phyloP scores from a whole-genome alignment of 345 rosid species.

The Fremontodendron californicum region DNA sequence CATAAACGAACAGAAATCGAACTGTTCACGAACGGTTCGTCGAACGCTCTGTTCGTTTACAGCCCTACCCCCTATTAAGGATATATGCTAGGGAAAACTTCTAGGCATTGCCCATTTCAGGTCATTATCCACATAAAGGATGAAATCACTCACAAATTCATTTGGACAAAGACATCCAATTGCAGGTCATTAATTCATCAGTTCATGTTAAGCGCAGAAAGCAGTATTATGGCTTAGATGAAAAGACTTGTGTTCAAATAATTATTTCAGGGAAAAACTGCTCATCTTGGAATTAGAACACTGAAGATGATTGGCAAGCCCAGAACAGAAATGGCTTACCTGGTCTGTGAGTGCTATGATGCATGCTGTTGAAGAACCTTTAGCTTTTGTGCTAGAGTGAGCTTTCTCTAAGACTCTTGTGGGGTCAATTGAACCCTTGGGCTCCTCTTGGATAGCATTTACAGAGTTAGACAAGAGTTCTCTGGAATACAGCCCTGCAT shows the following conservation, averaged over 20 bases:
- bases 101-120: neutral
- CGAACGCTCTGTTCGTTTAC: too few relatives aligned
- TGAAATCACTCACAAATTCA: neutral
- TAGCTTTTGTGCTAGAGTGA: too few relatives aligned
- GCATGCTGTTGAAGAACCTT: too few relatives aligned
- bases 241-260: neutral
- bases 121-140: neutral
- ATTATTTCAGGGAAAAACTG: neutral
- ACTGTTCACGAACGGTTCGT: too few relatives aligned
- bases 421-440: conserved; percentile 78
- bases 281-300: neutral
- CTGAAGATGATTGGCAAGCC: neutral
- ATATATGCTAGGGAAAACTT: neutral
- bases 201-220: neutral
- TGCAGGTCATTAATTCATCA: neutral
- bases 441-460: conserved; percentile 71
- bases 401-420: conserved; percentile 77
- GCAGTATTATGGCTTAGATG: neutral
- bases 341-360: conserved; percentile 80
- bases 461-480: conserved; percentile 94
- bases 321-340: conserved; percentile 31
- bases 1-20: too few relatives aligned
- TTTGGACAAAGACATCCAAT: neutral
- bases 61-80: too few relatives aligned
- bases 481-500: conserved; percentile 75